phyloP scores from a whole-genome alignment of 345 rosid species.

The Populus alba region DNA sequence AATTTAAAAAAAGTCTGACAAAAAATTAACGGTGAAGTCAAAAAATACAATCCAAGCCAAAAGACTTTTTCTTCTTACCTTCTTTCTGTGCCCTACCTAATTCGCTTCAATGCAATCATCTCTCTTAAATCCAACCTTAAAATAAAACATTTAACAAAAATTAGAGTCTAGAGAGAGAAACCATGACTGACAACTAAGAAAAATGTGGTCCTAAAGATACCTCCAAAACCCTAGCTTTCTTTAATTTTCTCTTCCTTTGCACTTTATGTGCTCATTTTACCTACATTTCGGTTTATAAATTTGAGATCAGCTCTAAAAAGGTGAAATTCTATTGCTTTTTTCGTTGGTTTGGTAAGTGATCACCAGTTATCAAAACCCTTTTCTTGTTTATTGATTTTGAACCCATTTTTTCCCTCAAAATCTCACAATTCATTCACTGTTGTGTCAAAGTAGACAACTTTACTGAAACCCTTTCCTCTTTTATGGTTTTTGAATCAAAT shows the following conservation, averaged over 20 bases:
- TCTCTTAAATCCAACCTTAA: not conserved
- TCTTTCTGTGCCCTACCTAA: not conserved
- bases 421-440: not conserved
- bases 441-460: not conserved
- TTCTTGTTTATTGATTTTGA: not conserved
- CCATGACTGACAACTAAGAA: constrained; percentile 11
- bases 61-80: not conserved
- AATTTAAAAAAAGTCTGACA: not conserved
- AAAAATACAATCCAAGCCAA: not conserved
- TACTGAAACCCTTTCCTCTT: not conserved
- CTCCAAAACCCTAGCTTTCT: constrained; percentile 1
- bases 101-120: not conserved
- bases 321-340: constrained; percentile 7
- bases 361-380: not conserved
- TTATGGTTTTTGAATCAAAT: not conserved
- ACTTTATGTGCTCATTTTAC: constrained; percentile 1
- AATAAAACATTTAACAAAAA: not conserved
- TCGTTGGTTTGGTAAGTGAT: constrained; percentile 13
- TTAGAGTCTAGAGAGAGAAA: constrained; percentile 3
- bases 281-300: constrained; percentile 15
- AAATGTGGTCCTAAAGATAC: constrained; percentile 13
- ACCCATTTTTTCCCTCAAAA: not conserved
- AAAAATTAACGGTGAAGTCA: not conserved
- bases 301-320: constrained; percentile 27
- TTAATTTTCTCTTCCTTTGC: not conserved